Evolutionary conservation across 441 rosid species (phyloP).

Genomic region (Sinapis alba): DNA sequence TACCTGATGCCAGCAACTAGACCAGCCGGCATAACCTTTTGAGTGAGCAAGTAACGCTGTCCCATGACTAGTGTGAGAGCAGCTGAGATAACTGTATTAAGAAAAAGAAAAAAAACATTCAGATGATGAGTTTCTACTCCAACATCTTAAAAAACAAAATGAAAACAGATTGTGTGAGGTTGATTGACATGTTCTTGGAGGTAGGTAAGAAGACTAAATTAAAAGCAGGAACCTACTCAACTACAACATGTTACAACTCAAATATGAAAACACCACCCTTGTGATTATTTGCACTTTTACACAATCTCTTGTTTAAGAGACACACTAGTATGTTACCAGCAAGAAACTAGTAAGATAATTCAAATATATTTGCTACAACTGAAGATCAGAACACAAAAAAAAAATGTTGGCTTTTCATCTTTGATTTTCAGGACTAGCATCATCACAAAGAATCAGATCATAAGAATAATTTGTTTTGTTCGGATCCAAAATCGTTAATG

Average conservation of each 20-base stretch:
- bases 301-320: neutral
- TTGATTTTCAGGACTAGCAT: neutral
- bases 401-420: neutral
- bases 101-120: constrained; percentile 1
- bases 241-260: constrained; percentile 17
- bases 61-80: constrained; percentile 80
- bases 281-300: neutral
- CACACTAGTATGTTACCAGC: neutral
- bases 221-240: constrained; percentile 4
- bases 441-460: constrained; percentile 1
- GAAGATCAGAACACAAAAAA: constrained; percentile 10
- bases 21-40: constrained; percentile 96
- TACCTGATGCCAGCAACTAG: constrained; percentile 87
- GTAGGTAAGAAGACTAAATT: neutral
- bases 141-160: too few species aligned
- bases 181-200: neutral
- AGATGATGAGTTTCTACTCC: constrained; percentile 32
- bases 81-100: constrained; percentile 62
- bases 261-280: neutral
- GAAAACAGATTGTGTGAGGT: neutral
- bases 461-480: neutral
- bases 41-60: constrained; percentile 79
- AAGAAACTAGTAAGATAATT: constrained; percentile 1
- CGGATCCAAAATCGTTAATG: constrained; percentile 22
- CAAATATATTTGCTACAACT: neutral